phyloP scores from a whole-genome alignment of 768 basidiomycete species.

The Podaxis mareebaensis region DNA sequence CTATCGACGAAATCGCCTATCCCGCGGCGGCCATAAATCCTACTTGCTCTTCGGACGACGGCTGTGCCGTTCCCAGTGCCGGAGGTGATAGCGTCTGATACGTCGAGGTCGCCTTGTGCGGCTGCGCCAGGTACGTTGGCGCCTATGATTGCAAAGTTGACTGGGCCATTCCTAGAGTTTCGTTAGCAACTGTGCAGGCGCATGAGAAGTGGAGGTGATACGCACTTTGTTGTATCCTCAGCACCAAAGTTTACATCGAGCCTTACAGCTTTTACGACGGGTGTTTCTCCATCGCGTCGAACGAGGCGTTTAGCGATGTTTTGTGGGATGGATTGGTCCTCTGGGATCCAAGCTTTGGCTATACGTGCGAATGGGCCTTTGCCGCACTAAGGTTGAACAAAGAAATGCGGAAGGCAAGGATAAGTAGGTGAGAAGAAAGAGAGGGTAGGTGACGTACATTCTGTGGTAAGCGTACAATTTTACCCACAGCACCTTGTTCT shows the following conservation, averaged over 20 bases:
- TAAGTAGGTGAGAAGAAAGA: not conserved
- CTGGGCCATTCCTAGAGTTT: not conserved
- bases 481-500: slow-evolving; percentile 31
- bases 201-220: not conserved
- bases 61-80: not conserved
- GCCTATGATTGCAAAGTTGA: slow-evolving; percentile 17
- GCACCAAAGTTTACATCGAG: slow-evolving; percentile 23
- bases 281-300: slow-evolving; percentile 15
- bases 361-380: slow-evolving; percentile 23
- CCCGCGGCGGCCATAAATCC: slow-evolving; percentile 22
- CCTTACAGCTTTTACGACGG: slow-evolving; percentile 20
- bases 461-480: slow-evolving; percentile 53
- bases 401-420: too few species aligned
- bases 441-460: slow-evolving; percentile 32
- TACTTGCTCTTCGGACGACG: slow-evolving; percentile 14
- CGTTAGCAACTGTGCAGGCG: too few species aligned
- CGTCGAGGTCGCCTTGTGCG: not conserved
- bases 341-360: slow-evolving; percentile 21
- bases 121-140: slow-evolving; percentile 20
- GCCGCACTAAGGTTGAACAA: slow-evolving; percentile 21
- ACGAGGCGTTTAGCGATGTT: slow-evolving; percentile 16
- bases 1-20: too few species aligned
- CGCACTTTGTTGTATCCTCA: slow-evolving; percentile 12
- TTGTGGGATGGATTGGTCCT: slow-evolving; percentile 23
- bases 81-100: not conserved